Percentiles rank a stretch among this genome's conserved stretches.
These are phyloP conservation scores for Xylariaceae sp. DNA, from an alignment of 2,329 filamentous ascomycete genomes.

Conservation along the genomic window DNA sequence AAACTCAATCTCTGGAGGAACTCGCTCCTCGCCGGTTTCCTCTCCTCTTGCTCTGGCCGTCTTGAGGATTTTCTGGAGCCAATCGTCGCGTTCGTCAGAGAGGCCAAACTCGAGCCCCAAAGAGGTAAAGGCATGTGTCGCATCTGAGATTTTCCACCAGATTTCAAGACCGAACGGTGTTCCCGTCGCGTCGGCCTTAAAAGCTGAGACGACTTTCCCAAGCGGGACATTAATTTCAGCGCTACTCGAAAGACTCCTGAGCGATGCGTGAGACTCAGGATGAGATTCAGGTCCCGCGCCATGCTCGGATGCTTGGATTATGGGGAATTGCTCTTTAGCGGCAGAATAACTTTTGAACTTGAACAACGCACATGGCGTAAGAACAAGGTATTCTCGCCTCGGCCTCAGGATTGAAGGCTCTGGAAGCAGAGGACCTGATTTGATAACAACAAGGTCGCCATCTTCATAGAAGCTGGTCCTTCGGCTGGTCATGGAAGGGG, in stretches of 20 bases:
- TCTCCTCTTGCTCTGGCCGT: slow-evolving; percentile 33
- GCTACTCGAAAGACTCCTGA: slow-evolving; percentile 22
- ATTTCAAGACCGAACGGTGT: slow-evolving; percentile 52
- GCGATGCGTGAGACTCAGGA: slow-evolving; percentile 31
- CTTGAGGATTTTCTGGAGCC: slow-evolving; percentile 45
- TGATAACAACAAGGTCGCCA: slow-evolving; percentile 32
- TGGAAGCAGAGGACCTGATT: slow-evolving; percentile 46
- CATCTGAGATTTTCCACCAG: slow-evolving; percentile 47
- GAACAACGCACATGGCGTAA: slow-evolving; percentile 48
- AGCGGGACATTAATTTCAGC: slow-evolving; percentile 45
- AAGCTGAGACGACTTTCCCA: slow-evolving; percentile 48
- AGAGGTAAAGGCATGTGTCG: slow-evolving; percentile 44
- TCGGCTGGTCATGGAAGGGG: slow-evolving; percentile 29
- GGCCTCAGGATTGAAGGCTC: slow-evolving; percentile 48
- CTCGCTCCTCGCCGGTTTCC: slow-evolving; percentile 35
- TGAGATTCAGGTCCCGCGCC: slow-evolving; percentile 36
- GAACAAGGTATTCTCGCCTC: slow-evolving; percentile 48
- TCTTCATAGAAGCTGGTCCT: slow-evolving; percentile 32
- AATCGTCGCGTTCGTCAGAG: slow-evolving; percentile 47
- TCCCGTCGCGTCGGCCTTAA: slow-evolving; percentile 47
- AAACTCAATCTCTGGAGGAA: slow-evolving; percentile 45
- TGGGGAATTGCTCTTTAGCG: slow-evolving; percentile 46
- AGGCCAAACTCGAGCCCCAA: slow-evolving; percentile 48
- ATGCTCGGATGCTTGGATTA: slow-evolving; percentile 34
- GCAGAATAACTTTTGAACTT: slow-evolving; percentile 48